Percentiles rank a stretch among this genome's conserved stretches.
Conservation (phyloP, 306 rosid genomes). For the Corylus avellana region DNA sequence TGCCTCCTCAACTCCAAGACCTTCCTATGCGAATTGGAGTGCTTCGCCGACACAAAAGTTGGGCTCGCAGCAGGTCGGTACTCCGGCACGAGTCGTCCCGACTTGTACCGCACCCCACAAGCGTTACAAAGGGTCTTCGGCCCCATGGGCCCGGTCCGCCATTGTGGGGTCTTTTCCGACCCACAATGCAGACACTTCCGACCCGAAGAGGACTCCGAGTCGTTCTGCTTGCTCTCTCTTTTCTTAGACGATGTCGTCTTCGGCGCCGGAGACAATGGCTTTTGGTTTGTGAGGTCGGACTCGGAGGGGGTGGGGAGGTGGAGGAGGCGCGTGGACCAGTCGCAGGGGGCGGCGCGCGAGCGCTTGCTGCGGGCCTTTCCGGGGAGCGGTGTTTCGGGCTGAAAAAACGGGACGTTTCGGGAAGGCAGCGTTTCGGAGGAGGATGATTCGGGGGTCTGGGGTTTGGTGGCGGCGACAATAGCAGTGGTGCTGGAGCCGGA, state of each 20-base stretch:
- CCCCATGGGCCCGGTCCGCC: slow-evolving; percentile 81
- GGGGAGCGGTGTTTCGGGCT: slow-evolving; percentile 73
- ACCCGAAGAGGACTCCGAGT: slow-evolving; percentile 31
- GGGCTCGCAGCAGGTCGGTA: slow-evolving; percentile 78
- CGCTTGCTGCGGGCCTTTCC: slow-evolving; percentile 98
- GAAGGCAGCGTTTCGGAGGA: slow-evolving; percentile 60
- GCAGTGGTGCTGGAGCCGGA: slow-evolving; percentile 25
- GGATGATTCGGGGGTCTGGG: slow-evolving; percentile 74
- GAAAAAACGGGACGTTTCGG: slow-evolving; percentile 60
- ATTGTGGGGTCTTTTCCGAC: slow-evolving; percentile 70
- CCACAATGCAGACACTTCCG: slow-evolving; percentile 69
- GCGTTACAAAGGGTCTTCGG: slow-evolving; percentile 76
- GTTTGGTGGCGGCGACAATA: slow-evolving; percentile 26
- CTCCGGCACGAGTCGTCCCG: slow-evolving; percentile 68
- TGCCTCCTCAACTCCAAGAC: slow-evolving; percentile 71
- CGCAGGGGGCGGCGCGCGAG: slow-evolving; percentile 89
- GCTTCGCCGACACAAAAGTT: slow-evolving; percentile 55
- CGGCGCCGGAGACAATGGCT: slow-evolving; percentile 1
- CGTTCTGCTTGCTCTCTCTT: slow-evolving; percentile 37
- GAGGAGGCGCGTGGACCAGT: slow-evolving; percentile 96
- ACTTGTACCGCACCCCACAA: slow-evolving; percentile 69
- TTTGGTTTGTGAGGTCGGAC: slow-evolving; percentile 15
- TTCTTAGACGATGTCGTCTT: slow-evolving; percentile 34
- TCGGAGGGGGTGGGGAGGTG: slow-evolving; percentile 47
- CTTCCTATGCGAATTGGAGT: slow-evolving; percentile 74